These are phyloP conservation scores for Rubroshorea leprosula DNA, from an alignment of 345 rosid genomes.

Conservation along the genomic window DNA sequence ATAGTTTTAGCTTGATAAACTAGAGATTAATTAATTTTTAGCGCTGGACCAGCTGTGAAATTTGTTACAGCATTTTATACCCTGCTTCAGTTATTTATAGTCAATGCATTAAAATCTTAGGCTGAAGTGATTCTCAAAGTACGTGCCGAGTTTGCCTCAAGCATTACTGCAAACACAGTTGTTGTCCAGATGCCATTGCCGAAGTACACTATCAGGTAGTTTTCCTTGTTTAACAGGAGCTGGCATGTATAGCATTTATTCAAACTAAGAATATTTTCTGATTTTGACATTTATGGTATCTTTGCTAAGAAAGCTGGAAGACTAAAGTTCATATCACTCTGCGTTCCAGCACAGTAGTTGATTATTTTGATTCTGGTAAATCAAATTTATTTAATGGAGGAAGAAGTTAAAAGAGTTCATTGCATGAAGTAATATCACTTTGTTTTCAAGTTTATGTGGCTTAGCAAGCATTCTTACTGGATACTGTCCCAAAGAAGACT, in stretches of 20 bases:
- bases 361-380: neutral
- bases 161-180: constrained; percentile 79
- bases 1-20: neutral
- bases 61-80: neutral
- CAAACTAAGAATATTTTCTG: neutral
- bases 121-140: constrained; percentile 90
- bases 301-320: neutral
- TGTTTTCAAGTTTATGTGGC: neutral
- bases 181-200: constrained; percentile 88
- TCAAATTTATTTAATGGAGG: neutral
- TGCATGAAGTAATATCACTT: neutral
- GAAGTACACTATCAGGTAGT: constrained; percentile 78
- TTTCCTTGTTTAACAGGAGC: neutral
- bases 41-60: neutral
- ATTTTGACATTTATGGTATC: neutral
- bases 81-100: neutral
- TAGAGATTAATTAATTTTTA: neutral
- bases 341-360: neutral
- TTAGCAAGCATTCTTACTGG: neutral
- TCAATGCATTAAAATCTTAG: constrained; percentile 38
- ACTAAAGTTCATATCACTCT: neutral
- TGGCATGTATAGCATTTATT: neutral
- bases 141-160: constrained; percentile 75
- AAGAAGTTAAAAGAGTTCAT: neutral
- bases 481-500: neutral